Conservation (phyloP, 2,329 filamentous ascomycete genomes). For the Xylariomycetidae sp. region DNA sequence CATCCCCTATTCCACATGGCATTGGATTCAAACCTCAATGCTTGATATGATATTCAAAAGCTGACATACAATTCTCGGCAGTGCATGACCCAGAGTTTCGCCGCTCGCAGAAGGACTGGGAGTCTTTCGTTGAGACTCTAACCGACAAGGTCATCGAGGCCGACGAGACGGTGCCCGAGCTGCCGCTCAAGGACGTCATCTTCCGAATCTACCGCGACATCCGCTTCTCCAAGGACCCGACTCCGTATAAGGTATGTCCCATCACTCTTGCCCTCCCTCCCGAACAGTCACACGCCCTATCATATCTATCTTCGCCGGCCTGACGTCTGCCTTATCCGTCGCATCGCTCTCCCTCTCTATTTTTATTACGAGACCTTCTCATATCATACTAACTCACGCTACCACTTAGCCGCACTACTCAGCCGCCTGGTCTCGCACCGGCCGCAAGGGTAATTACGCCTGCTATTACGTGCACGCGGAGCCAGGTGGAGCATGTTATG, state of each 20-base stretch:
- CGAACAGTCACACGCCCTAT: constrained; percentile 49
- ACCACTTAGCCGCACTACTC: constrained; percentile 1
- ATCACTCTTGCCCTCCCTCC: constrained; percentile 2
- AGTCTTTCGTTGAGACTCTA: constrained; percentile 67
- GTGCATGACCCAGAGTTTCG: constrained; percentile 77
- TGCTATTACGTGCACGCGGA: constrained; percentile 84
- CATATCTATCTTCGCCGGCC: constrained; percentile 79
- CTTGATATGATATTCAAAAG: too few species aligned
- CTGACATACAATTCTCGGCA: too few species aligned
- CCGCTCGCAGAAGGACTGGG: constrained; percentile 72
- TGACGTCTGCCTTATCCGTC: constrained; percentile 43
- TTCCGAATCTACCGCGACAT: constrained; percentile 86
- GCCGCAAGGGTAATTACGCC: constrained; percentile 80
- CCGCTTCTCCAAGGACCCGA: constrained; percentile 76
- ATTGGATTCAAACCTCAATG: constrained; percentile 1
- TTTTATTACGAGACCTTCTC: constrained; percentile 2
- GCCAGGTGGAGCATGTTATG: constrained; percentile 62
- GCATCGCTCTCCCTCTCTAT: neutral
- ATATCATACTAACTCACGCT: constrained; percentile 15
- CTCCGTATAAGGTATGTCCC: constrained; percentile 72
- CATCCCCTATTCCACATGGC: too few species aligned
- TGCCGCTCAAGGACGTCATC: constrained; percentile 78
- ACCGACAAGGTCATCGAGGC: constrained; percentile 63
- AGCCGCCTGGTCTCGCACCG: constrained; percentile 64
- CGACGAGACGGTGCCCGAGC: constrained; percentile 78